Percentiles rank a stretch among this genome's conserved stretches.
Conservation (phyloP, 805 yeast genomes). For the Wickerhamiella allomyrinae region DNA sequence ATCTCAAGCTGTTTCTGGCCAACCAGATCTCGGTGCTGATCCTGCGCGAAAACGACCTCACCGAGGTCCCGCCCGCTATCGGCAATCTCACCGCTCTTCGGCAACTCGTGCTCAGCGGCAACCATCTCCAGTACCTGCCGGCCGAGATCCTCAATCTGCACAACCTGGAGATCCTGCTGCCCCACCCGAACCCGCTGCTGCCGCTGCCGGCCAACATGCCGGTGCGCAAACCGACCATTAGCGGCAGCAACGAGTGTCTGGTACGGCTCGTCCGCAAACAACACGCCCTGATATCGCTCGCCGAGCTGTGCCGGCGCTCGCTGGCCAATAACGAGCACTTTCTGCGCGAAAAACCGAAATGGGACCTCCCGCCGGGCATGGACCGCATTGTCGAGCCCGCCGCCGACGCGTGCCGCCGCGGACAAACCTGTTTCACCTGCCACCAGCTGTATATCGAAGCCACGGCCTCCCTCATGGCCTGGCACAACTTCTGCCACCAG, state of each 20-base stretch:
- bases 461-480: background rate
- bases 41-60: slow-evolving; percentile 24
- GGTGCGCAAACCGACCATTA: too few relatives aligned
- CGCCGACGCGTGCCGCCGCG: background rate
- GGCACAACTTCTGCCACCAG: slow-evolving; percentile 3
- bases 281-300: slow-evolving; percentile 5
- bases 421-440: slow-evolving; percentile 1
- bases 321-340: slow-evolving; percentile 4
- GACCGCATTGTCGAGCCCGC: background rate
- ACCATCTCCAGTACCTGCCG: slow-evolving; percentile 24
- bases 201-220: slow-evolving; percentile 11
- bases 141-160: slow-evolving; percentile 23
- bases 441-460: background rate
- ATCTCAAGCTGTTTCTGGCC: slow-evolving; percentile 22
- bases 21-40: slow-evolving; percentile 24
- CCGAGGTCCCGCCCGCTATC: slow-evolving; percentile 23
- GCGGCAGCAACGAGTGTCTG: background rate
- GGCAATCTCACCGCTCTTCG: slow-evolving; percentile 19
- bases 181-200: slow-evolving; percentile 26
- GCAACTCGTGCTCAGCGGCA: slow-evolving; percentile 26
- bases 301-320: slow-evolving; percentile 9
- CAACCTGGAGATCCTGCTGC: slow-evolving; percentile 19
- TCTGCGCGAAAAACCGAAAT: background rate
- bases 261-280: background rate
- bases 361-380: background rate